These are phyloP conservation scores for Colletotrichum sojae DNA, from an alignment of 2,329 filamentous ascomycete species.

Conservation along the genomic window DNA sequence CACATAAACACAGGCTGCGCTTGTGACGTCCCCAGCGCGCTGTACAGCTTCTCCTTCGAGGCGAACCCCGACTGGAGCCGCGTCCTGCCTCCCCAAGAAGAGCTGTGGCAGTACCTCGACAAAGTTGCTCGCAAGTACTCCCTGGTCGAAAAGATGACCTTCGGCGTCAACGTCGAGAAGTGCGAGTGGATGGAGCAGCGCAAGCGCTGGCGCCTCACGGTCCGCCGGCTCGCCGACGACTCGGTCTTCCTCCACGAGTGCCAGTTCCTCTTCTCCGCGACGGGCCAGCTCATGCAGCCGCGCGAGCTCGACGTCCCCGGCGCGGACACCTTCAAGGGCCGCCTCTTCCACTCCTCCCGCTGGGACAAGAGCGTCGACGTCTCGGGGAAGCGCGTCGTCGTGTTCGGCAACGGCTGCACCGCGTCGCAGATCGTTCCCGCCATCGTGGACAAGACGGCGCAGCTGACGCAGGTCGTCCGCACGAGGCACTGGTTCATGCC, in stretches of 20 bases:
- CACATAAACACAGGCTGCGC: constrained; percentile 51
- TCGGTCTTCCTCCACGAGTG: constrained; percentile 52
- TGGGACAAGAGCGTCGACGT: constrained; percentile 68
- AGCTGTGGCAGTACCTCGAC: constrained; percentile 71
- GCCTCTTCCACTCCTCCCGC: constrained; percentile 67
- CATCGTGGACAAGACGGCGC: constrained; percentile 52
- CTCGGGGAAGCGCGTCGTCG: constrained; percentile 60
- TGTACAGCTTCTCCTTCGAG: constrained; percentile 74
- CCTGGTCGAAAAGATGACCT: constrained; percentile 55
- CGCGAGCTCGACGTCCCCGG: constrained; percentile 62
- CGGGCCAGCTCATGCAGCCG: constrained; percentile 52
- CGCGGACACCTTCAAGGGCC: constrained; percentile 64
- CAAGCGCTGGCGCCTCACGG: constrained; percentile 52
- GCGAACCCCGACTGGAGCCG: constrained; percentile 73
- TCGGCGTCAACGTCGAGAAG: constrained; percentile 53
- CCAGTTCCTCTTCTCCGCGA: constrained; percentile 55
- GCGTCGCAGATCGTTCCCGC: constrained; percentile 67
- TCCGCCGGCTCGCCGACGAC: constrained; percentile 46
- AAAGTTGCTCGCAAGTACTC: constrained; percentile 63
- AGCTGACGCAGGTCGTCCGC: constrained; percentile 57
- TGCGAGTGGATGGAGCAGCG: constrained; percentile 56
- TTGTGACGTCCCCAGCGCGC: constrained; percentile 71
- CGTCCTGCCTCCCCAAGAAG: constrained; percentile 67
- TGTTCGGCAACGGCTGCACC: constrained; percentile 70
- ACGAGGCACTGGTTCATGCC: constrained; percentile 60